phyloP scores from a whole-genome alignment of 2,329 filamentous ascomycete species.

The Scytalidium lignicola region DNA sequence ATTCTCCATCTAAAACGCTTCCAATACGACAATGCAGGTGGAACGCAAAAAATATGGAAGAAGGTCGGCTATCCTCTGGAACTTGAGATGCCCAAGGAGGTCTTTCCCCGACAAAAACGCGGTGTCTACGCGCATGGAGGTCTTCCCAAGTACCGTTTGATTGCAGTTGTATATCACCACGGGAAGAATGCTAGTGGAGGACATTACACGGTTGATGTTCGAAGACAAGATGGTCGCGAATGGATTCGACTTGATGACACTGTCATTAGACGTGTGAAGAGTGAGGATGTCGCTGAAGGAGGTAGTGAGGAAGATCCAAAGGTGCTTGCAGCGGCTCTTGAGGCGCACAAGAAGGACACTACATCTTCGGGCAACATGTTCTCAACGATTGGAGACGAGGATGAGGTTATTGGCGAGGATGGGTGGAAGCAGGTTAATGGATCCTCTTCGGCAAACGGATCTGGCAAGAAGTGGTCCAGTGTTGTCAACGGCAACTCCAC shows the following conservation, averaged over 20 bases:
- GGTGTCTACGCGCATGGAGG: slow-evolving; percentile 60
- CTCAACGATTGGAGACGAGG: slow-evolving; percentile 56
- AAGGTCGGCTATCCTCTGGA: slow-evolving; percentile 93
- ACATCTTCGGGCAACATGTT: slow-evolving; percentile 64
- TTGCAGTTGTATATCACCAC: slow-evolving; percentile 92
- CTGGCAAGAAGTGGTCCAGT: slow-evolving; percentile 67
- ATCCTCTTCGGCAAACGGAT: slow-evolving; percentile 30
- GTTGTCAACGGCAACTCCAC: slow-evolving; percentile 60
- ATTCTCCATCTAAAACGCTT: slow-evolving; percentile 97
- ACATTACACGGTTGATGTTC: slow-evolving; percentile 96
- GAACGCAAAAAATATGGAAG: slow-evolving; percentile 98
- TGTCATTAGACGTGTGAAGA: slow-evolving; percentile 74
- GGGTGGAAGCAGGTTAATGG: slow-evolving; percentile 88
- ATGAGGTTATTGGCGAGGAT: slow-evolving; percentile 60
- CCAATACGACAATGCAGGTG: slow-evolving; percentile 83
- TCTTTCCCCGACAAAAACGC: slow-evolving; percentile 71
- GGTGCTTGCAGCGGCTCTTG: slow-evolving; percentile 58
- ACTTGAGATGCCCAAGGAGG: slow-evolving; percentile 86
- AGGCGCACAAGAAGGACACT: slow-evolving; percentile 57
- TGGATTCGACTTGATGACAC: slow-evolving; percentile 98
- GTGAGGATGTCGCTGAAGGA: slow-evolving; percentile 83
- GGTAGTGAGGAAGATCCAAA: slow-evolving; percentile 77
- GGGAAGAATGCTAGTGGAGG: slow-evolving; percentile 94
- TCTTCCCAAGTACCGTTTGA: slow-evolving; percentile 78
- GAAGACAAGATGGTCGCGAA: slow-evolving; percentile 87